Percentiles rank a stretch among this genome's conserved stretches.
These are phyloP conservation scores for Aspergillus tamarii DNA, from an alignment of 2,329 filamentous ascomycete genomes.

Conservation along the genomic window DNA sequence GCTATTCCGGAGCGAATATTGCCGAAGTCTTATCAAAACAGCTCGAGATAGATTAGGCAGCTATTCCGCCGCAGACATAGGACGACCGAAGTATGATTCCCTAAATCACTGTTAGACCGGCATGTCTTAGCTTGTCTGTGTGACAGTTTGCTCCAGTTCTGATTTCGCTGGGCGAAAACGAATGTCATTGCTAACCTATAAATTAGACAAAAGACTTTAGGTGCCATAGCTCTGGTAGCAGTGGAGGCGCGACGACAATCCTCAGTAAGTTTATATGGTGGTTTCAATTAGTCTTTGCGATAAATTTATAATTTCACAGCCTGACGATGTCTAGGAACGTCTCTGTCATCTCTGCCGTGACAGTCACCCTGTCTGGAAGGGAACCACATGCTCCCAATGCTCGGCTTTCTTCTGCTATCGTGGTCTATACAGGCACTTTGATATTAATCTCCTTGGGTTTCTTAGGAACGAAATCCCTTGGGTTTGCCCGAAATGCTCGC, in stretches of 20 bases:
- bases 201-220: conserved; percentile 20
- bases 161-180: neutral
- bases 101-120: neutral
- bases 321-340: conserved; percentile 28
- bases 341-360: conserved; percentile 42
- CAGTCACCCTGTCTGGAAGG: conserved; percentile 40
- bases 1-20: conserved; percentile 33
- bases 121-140: neutral
- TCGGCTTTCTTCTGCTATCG: conserved; percentile 42
- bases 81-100: conserved; percentile 11
- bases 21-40: conserved; percentile 25
- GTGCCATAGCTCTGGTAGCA: conserved; percentile 29
- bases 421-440: conserved; percentile 41
- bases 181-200: neutral
- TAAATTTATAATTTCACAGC: neutral
- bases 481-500: conserved; percentile 39
- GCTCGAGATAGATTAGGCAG: neutral
- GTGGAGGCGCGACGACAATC: conserved; percentile 28
- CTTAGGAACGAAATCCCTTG: conserved; percentile 34
- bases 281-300: conserved; percentile 13
- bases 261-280: conserved; percentile 20
- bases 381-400: conserved; percentile 35
- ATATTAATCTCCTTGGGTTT: conserved; percentile 35
- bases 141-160: neutral
- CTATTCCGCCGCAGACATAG: neutral